Base-by-base conservation (phyloP, 2,329 filamentous ascomycete species). In the Pseudogymnoascus pannorum region DNA sequence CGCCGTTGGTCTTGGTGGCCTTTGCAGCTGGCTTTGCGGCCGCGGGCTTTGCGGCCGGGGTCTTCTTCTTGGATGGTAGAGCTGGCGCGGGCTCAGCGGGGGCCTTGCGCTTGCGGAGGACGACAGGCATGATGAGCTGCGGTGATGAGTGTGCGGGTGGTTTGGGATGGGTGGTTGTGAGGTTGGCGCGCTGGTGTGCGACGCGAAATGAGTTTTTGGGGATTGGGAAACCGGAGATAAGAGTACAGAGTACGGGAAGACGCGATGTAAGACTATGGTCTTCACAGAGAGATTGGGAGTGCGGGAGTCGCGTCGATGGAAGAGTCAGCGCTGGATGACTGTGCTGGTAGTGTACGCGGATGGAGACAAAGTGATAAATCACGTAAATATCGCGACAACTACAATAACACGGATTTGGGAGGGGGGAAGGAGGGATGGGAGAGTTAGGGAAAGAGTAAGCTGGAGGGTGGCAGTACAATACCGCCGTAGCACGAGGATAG, bases 51-150 rank as follows among this genome's bases (percentile, higher is more conserved):
- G 72, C 69, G 60, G 73, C 70, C 61, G 74, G 74, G 38, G 72
- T 69, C 63, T 75, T 72, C 70, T 78, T 77, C 74, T 81, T 82
- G 35, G 74, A 74, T 20, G 78, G 75, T 14, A 79, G 75, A 65
- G 79, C 75, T 64, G 78, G 75, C 59, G 76, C 72, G 24, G 78
- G 73, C 62, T 77, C 74, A 68, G 75, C 76, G 60, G 78, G 78
- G 66, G 81, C 81, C 74, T 85, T 85, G 76, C 83, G 82, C 76
- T 86, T 85, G 74, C 83, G 79, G 44, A 86, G 76, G 69, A 80
- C 80, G 67, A 81, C 77, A 65, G 81, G 80, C 83, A 86, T 85
- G 60, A 64, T 72, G 67, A 64, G 63, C 62, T n/a, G 26, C 16
- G 38, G 40, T 64, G 22, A n/a, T 62, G 57, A 33, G 40, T n/a